Percentiles rank a stretch among this genome's conserved stretches.
Evolutionary conservation across 2,329 filamentous ascomycete genomes (phyloP).

Genomic region (Aspergillus ruber): DNA sequence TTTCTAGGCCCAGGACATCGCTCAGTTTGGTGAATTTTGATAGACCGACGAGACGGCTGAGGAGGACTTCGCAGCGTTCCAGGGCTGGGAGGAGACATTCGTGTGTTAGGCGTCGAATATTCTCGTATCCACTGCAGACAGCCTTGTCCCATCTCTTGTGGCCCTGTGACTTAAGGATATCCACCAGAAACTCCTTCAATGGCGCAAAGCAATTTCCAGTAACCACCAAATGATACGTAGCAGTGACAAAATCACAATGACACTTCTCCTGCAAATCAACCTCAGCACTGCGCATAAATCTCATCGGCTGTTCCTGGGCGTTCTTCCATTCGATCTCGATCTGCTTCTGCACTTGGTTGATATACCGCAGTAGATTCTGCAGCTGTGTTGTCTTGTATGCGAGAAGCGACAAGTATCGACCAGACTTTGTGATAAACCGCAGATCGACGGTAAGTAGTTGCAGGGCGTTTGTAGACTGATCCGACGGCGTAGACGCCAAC

Average conservation of each 20-base stretch:
- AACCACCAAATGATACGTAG: conserved; percentile 74
- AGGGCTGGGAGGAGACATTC: conserved; percentile 84
- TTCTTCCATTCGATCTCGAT: conserved; percentile 79
- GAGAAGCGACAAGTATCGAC: conserved; percentile 74
- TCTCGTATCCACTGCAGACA: conserved; percentile 69
- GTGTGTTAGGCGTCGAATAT: conserved; percentile 69
- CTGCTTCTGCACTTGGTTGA: conserved; percentile 71
- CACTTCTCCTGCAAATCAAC: conserved; percentile 64
- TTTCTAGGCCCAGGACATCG: conserved; percentile 61
- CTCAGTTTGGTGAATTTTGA: conserved; percentile 68
- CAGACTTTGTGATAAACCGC: conserved; percentile 68
- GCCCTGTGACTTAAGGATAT: conserved; percentile 63
- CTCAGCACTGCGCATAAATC: conserved; percentile 72
- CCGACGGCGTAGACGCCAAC: conserved; percentile 42
- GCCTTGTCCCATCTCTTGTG: conserved; percentile 95
- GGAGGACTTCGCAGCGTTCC: conserved; percentile 72
- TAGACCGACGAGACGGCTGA: conserved; percentile 76
- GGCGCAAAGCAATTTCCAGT: conserved; percentile 72
- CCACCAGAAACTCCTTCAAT: conserved; percentile 81
- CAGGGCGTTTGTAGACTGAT: conserved; percentile 22
- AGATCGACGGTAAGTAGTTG: conserved; percentile 72
- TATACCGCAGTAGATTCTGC: conserved; percentile 78
- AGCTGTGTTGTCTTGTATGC: conserved; percentile 81
- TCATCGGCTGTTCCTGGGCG: conserved; percentile 67
- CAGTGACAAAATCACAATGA: conserved; percentile 62